Evolutionary conservation across 805 yeast species (phyloP).

Genomic region (Middelhovenomyces tepae): DNA sequence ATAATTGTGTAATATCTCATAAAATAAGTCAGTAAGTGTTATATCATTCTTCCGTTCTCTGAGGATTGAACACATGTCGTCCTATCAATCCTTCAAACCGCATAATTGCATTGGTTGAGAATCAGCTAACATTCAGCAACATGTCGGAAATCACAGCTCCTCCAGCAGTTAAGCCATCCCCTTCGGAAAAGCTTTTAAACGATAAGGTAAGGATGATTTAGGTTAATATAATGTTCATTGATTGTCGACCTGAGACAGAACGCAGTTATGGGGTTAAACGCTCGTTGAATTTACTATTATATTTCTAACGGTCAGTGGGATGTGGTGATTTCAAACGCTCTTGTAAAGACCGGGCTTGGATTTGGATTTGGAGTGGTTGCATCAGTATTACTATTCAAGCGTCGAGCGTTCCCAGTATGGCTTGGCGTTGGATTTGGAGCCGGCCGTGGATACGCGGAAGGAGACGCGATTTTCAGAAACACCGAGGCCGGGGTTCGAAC

Average conservation of each 20-base stretch:
- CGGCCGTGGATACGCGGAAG: conserved; percentile 97
- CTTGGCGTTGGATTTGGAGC: conserved; percentile 94
- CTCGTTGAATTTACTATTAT: no score
- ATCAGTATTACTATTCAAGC: conserved; percentile 79
- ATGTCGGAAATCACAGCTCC: conserved; percentile 8
- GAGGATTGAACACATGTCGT: background rate
- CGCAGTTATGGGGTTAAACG: no score
- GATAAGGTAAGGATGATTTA: conserved; percentile 28
- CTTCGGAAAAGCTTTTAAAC: conserved; percentile 28
- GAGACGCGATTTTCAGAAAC: conserved; percentile 85
- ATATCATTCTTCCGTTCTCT: no score
- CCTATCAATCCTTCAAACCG: background rate
- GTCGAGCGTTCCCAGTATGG: conserved; percentile 98
- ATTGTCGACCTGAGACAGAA: no score
- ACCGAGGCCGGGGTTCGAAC: conserved; percentile 25
- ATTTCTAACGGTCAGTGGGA: no score
- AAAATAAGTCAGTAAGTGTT: no score
- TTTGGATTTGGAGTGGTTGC: conserved; percentile 94
- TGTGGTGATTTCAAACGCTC: conserved; percentile 84
- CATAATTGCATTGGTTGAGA: background rate
- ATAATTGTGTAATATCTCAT: no score
- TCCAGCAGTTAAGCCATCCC: conserved; percentile 13
- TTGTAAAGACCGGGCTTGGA: conserved; percentile 93
- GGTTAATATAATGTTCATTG: no score
- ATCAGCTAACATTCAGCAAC: background rate